phyloP scores from a whole-genome alignment of 352 stramenopile species.

The Phytophthora ramorum region DNA sequence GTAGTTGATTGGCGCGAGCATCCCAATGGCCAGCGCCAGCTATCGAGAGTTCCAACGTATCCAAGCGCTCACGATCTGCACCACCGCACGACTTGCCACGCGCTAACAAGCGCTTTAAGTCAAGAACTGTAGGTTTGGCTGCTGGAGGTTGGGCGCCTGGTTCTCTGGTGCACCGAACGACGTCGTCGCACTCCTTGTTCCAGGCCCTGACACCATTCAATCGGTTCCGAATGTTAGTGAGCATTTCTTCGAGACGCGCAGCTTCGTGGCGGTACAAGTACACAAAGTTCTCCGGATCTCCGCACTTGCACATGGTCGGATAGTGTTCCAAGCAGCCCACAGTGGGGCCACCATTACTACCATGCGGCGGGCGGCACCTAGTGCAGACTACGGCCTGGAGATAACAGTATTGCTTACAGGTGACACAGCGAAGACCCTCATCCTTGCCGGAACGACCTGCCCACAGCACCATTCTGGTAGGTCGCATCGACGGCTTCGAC shows the following conservation, averaged over 20 bases:
- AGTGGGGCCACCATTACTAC: slow-evolving; percentile 27
- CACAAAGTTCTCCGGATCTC: slow-evolving; percentile 58
- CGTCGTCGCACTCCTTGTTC: slow-evolving; percentile 40
- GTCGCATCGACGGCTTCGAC: slow-evolving; percentile 37
- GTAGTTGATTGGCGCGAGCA: slow-evolving; percentile 26
- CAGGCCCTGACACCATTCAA: slow-evolving; percentile 52
- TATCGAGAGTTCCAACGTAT: slow-evolving; percentile 41
- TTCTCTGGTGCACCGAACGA: slow-evolving; percentile 19
- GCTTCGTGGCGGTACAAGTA: slow-evolving; percentile 67
- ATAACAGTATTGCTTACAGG: slow-evolving; percentile 90
- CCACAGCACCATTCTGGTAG: slow-evolving; percentile 84
- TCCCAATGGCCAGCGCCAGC: slow-evolving; percentile 33
- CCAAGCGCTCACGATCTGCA: slow-evolving; percentile 31
- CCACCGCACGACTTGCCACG: slow-evolving; percentile 45
- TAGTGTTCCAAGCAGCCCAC: slow-evolving; percentile 86
- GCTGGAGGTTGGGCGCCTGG: background rate
- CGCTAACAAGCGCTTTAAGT: slow-evolving; percentile 43
- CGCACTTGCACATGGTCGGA: slow-evolving; percentile 79
- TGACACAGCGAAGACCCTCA: slow-evolving; percentile 73
- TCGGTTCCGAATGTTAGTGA: slow-evolving; percentile 41
- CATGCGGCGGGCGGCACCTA: slow-evolving; percentile 61
- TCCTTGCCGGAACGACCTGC: slow-evolving; percentile 80
- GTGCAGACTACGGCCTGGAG: slow-evolving; percentile 84
- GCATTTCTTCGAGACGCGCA: slow-evolving; percentile 44
- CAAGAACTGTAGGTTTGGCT: slow-evolving; percentile 19